A percentile compares a stretch with the other conserved stretches of the same genome.
Evolutionary conservation across 192 early-diverging fungal species (phyloP).

Genomic region (Gonapodya sp.): DNA sequence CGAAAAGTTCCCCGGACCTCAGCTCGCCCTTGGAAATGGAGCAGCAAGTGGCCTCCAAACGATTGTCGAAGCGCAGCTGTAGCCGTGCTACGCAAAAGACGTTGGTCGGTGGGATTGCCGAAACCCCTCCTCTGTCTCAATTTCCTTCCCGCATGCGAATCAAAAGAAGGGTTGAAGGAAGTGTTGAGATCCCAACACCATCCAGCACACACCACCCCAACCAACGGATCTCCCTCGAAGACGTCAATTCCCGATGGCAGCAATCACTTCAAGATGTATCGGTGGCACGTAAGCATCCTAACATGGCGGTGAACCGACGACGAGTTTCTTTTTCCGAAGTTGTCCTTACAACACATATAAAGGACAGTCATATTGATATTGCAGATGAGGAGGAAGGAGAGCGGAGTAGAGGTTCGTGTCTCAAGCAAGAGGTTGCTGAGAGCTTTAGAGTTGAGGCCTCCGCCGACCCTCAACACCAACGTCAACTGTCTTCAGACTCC

Average conservation of each 20-base stretch:
- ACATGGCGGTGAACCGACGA: background rate
- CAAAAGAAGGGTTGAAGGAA: background rate
- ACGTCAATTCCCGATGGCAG: background rate
- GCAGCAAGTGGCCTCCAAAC: too few relatives aligned
- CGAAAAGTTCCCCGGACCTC: background rate
- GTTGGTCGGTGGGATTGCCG: background rate
- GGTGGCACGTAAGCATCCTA: background rate
- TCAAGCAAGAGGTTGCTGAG: too few relatives aligned
- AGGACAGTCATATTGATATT: too few relatives aligned
- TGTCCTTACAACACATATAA: background rate
- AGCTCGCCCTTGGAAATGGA: background rate
- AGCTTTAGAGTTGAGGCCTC: too few relatives aligned
- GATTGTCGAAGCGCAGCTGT: too few relatives aligned
- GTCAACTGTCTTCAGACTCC: background rate
- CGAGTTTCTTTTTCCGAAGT: background rate
- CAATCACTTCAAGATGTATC: background rate
- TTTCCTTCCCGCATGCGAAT: background rate
- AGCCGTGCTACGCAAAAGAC: too few relatives aligned
- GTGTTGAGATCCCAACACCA: background rate
- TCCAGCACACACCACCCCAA: background rate
- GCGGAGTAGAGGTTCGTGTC: background rate
- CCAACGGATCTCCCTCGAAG: background rate
- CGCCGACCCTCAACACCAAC: too few relatives aligned
- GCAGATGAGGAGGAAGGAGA: background rate
- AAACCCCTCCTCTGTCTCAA: background rate